Evolutionary conservation across 495 filamentous ascomycete genomes (phyloP).

Genomic region (Penicillium steckii): DNA sequence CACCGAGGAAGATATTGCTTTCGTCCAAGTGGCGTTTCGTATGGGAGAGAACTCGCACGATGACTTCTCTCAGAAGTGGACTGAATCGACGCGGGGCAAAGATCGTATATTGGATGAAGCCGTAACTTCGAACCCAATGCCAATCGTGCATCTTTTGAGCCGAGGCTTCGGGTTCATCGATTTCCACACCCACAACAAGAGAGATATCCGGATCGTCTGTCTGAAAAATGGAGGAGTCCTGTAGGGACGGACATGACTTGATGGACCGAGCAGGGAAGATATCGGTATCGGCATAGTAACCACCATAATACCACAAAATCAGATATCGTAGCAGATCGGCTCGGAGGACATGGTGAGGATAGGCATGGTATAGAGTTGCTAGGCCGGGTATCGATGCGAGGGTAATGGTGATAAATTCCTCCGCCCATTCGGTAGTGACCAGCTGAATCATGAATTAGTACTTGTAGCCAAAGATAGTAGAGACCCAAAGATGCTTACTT

Average conservation of each 20-base stretch:
- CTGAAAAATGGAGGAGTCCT: constrained; percentile 18
- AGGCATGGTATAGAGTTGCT: constrained; percentile 27
- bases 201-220: constrained; percentile 27
- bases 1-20: constrained; percentile 10
- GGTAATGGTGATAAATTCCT: constrained; percentile 27
- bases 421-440: constrained; percentile 28
- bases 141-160: constrained; percentile 32
- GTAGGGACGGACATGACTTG: constrained; percentile 30
- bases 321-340: constrained; percentile 52
- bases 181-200: constrained; percentile 39
- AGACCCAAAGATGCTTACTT: constrained; percentile 19
- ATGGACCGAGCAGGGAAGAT: constrained; percentile 32
- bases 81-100: constrained; percentile 42
- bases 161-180: constrained; percentile 42
- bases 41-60: constrained; percentile 39
- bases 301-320: constrained; percentile 47
- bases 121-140: constrained; percentile 41
- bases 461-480: no score
- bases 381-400: constrained; percentile 33
- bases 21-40: constrained; percentile 27
- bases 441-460: constrained; percentile 19
- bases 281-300: constrained; percentile 53
- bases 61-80: constrained; percentile 33
- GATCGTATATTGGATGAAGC: constrained; percentile 42
- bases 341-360: constrained; percentile 38